Base-by-base conservation (phyloP, 805 yeast genomes). In the Metschnikowia sp. region DNA sequence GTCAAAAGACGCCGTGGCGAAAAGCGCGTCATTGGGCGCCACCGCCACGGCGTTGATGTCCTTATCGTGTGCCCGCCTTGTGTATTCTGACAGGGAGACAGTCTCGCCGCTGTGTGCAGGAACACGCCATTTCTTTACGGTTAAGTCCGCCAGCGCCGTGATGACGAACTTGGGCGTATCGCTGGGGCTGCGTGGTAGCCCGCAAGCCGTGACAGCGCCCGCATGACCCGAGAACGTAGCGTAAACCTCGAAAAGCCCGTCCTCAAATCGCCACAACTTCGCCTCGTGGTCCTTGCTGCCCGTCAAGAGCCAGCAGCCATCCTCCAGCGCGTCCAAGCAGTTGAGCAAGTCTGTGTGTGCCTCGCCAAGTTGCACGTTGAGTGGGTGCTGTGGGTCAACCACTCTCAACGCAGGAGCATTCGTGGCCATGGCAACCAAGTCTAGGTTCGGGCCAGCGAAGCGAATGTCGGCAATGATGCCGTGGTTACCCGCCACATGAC, bases 51-150 rank as follows among this genome's bases (percentile, higher is more conserved):
- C 79, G 60, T 94, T 95, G 50, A 94, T 94, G 65, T 94, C 97
- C 64, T 92, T 94, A 46, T 94, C 98, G 64, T 94, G 99, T 1
- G 97, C 98, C 60, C 91, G 82, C 73, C 97, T 82, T 0, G 99
- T 94, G 65, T 85, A 94, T 45, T 83, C 89, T 2, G 97, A 86
- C 2, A 75, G 70, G 56, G 76, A 81, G 7, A 87, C 75, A 3
- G 60, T 47, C 57, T 32, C 44, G 51, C 58, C 57, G 1, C 52
- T 50, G n/a, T 66, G 69, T 45, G 68, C 69, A 5, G 91, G 89
- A 29, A 90, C 78, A 39, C 74, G 75, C 97, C 97, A 90, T 63
- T 83, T 84, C 63, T 90, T 90, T 33, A 90, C 76, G 0, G 97
- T 90, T 57, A 88, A 74, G 64, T 90, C 97, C 53, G 80, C 82